phyloP scores from a whole-genome alignment of 2,329 filamentous ascomycete genomes.

The Elsinoe batatas region DNA sequence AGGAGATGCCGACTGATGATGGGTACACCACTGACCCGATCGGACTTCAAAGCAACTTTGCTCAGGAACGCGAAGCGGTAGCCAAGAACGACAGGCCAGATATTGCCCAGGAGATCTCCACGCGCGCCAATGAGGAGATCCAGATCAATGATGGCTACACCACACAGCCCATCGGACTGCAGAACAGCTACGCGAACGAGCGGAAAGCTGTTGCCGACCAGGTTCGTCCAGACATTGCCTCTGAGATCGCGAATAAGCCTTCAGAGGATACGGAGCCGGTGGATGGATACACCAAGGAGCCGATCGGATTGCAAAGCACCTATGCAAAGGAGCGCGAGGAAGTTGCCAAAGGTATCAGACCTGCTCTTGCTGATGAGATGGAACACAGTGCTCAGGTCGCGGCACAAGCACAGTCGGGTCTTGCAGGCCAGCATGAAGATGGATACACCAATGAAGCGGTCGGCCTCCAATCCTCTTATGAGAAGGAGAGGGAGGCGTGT shows the following conservation, averaged over 20 bases:
- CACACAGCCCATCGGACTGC: conserved; percentile 15
- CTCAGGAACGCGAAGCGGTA: conserved; percentile 10
- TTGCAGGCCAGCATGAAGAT: conserved; percentile 11
- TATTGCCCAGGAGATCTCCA: not conserved
- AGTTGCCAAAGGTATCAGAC: not conserved
- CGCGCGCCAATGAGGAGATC: not conserved
- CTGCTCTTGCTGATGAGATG: conserved; percentile 15
- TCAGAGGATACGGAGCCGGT: not conserved
- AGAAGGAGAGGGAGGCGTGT: conserved; percentile 31
- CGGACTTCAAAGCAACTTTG: conserved; percentile 17
- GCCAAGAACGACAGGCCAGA: not conserved
- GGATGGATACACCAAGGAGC: conserved; percentile 16
- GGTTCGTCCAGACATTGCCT: not conserved
- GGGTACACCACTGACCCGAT: conserved; percentile 15
- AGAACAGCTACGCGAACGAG: conserved; percentile 18
- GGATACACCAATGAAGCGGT: conserved; percentile 27
- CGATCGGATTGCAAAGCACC: conserved; percentile 16
- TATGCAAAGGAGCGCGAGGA: conserved; percentile 15
- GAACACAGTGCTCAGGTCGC: not conserved
- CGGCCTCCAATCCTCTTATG: conserved; percentile 41
- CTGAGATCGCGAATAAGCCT: not conserved
- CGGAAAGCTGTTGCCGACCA: conserved; percentile 4
- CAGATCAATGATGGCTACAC: conserved; percentile 14
- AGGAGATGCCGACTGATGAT: conserved; percentile 1
- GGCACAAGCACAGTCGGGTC: not conserved